Conservation (phyloP, 1,139 yeast species). For the Saccharomyces hybrid region DNA sequence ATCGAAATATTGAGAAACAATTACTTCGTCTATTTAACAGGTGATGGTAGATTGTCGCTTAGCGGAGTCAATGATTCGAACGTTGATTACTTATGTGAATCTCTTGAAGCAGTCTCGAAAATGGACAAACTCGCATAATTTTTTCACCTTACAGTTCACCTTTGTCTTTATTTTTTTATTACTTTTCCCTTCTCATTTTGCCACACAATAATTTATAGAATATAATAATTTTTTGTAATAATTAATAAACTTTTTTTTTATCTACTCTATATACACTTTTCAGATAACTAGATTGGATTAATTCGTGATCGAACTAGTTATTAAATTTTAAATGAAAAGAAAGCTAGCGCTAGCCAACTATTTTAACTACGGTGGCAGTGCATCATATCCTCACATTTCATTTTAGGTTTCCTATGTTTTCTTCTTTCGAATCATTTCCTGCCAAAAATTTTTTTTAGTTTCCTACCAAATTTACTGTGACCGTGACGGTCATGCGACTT, state of each 20-base stretch:
- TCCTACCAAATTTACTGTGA: neutral
- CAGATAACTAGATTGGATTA: too few species aligned
- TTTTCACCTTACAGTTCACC: neutral
- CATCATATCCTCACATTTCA: neutral
- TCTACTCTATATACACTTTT: neutral
- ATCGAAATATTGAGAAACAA: conserved; percentile 62
- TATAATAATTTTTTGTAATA: neutral
- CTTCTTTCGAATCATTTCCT: neutral
- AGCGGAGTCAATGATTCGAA: conserved; percentile 80
- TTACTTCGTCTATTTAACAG: conserved; percentile 74
- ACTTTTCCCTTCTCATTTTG: neutral
- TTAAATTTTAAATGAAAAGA: neutral
- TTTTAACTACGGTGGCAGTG: neutral
- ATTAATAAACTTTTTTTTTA: neutral
- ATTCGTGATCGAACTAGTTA: neutral
- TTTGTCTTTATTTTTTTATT: neutral
- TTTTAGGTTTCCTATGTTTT: neutral
- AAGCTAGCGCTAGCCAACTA: neutral
- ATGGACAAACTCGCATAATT: neutral
- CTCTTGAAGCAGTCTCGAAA: conserved; percentile 15
- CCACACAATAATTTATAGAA: neutral
- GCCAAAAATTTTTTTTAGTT: neutral
- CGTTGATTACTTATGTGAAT: conserved; percentile 48
- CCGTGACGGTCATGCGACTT: neutral
- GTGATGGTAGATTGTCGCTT: conserved; percentile 86